phyloP scores from a whole-genome alignment of 2,329 filamentous ascomycete genomes.

The Claviceps paspali region DNA sequence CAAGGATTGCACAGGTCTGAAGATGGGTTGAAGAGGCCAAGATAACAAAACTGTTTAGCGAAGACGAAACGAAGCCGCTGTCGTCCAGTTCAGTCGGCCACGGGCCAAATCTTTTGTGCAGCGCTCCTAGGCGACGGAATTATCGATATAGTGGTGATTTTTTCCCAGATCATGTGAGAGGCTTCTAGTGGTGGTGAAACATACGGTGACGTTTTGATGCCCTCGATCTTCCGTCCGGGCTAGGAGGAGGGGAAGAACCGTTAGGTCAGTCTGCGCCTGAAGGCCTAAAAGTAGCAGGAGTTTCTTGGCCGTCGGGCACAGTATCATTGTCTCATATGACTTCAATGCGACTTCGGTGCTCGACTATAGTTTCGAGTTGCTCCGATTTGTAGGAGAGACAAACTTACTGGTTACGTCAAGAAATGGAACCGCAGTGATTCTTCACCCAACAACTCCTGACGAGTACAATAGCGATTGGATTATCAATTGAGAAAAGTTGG shows the following conservation, averaged over 20 bases:
- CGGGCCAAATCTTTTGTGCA: background rate
- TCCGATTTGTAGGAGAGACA: too few species aligned
- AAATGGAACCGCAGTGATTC: too few species aligned
- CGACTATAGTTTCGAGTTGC: background rate
- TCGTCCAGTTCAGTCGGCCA: background rate
- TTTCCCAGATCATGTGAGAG: too few species aligned
- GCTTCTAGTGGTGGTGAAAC: too few species aligned
- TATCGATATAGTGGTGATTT: too few species aligned
- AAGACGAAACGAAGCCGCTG: background rate
- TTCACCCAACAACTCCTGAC: background rate
- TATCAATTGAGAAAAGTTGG: background rate
- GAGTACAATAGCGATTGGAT: background rate
- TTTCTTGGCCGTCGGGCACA: background rate
- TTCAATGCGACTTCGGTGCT: background rate
- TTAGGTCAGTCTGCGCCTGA: conserved; percentile 5
- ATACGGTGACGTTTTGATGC: too few species aligned
- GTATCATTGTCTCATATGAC: background rate
- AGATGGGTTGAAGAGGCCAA: background rate
- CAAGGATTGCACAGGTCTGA: background rate
- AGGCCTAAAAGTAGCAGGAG: conserved; percentile 2
- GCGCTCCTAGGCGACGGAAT: background rate
- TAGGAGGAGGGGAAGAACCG: too few species aligned
- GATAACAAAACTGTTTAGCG: background rate
- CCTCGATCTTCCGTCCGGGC: background rate
- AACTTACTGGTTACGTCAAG: too few species aligned